phyloP scores from a whole-genome alignment of 1,284 basidiomycete genomes.

The Microbotryum saponariae region DNA sequence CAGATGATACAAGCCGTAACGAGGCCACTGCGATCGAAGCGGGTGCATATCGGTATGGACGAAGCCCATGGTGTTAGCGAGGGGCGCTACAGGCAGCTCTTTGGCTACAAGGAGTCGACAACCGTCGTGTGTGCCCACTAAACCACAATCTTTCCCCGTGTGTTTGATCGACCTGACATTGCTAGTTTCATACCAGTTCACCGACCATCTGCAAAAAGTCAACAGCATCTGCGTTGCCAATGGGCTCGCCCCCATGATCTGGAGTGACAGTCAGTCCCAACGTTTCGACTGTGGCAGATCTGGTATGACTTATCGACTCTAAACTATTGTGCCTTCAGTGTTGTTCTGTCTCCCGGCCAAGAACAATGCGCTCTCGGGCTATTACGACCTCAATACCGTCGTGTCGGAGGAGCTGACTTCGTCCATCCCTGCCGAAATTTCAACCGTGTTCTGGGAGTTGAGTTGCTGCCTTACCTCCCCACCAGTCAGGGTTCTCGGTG shows the following conservation, averaged over 20 bases:
- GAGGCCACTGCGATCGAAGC: constrained; percentile 38
- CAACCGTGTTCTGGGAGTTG: constrained; percentile 37
- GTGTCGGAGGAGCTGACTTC: constrained; percentile 32
- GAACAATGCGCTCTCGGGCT: constrained; percentile 41
- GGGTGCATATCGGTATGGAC: constrained; percentile 40
- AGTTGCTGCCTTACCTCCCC: neutral
- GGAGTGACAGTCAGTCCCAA: constrained; percentile 37
- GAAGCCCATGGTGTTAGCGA: constrained; percentile 42
- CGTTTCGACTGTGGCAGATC: neutral
- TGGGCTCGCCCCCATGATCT: constrained; percentile 41
- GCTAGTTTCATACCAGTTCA: constrained; percentile 24
- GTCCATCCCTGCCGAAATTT: constrained; percentile 37
- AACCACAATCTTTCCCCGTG: no score
- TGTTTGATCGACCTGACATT: neutral
- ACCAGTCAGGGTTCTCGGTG: neutral
- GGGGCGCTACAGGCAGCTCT: constrained; percentile 40
- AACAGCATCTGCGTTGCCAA: constrained; percentile 37
- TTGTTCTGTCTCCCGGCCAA: constrained; percentile 42
- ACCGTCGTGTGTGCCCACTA: constrained; percentile 23
- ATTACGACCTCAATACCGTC: constrained; percentile 37
- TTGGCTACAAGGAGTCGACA: constrained; percentile 39
- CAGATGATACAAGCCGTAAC: constrained; percentile 38
- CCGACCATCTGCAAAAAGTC: constrained; percentile 37
- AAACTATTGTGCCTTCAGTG: constrained; percentile 28
- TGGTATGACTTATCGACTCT: no score